Base-by-base conservation (phyloP, 441 rosid genomes). In the Pelargonium myrrhifolium region DNA sequence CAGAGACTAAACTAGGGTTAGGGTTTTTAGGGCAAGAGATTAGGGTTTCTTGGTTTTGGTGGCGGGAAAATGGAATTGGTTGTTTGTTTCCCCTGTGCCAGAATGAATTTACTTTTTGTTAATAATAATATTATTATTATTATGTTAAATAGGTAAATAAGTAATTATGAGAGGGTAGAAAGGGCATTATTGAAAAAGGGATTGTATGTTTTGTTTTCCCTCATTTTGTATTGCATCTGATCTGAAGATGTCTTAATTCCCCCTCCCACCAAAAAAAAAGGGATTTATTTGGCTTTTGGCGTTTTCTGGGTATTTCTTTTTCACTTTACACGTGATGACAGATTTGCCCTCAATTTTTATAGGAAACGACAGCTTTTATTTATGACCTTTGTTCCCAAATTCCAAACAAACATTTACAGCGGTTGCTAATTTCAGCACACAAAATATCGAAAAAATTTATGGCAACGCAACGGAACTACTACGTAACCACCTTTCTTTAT, bases 131-230 rank as follows among this genome's bases (percentile, higher is more conserved):
- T n/a, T 24, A 39, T n/a, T 17, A 77, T 74, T 55, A 63, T 76
- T 53, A 68, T 65, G 68, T 65, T 37, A 71, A 68, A 71, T 74
- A 72, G 66, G 18, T 55, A 49, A 68, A 73, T 18, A 18, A 53
- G 2, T 2, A 4, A 53, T 53, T 43, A 7, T 2, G 2, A 4
- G 67, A 74, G 78, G 74, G 69, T 72, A 71, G 75, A 69, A 77
- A 59, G 63, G 76, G 71, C 69, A 72, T 70, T 70, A 74, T 0
- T n/a, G 58, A 69, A 73, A 82, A 82, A 80, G 78, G 65, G 68
- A 65, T 62, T 0, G 68, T 47, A 68, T 78, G 79, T 80, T 79
- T 62, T 74, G 67, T 68, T 42, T 12, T 40, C 66, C 15, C 9
- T 40, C 15, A 24, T 28, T 17, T 9, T 37, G 18, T 37, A 31